Base-by-base conservation (phyloP, 2,329 filamentous ascomycete species). In the Sarocladium brachiariae region DNA sequence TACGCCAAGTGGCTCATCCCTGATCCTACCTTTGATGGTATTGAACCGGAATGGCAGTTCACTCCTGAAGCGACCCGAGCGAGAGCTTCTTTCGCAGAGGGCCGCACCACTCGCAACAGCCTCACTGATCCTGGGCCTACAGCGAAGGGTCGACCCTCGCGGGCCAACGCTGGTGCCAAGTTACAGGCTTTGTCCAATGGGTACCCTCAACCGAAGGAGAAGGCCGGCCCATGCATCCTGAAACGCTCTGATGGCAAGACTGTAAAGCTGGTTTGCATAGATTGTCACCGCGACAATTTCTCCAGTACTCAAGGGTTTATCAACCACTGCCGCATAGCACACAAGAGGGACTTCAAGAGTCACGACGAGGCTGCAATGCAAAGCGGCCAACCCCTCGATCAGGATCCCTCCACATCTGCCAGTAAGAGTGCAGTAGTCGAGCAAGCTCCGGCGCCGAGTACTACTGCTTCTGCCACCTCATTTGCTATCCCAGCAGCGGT, bases 301-400 rank as follows among this genome's bases (percentile, higher is more conserved):
- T 91, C 87, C 51, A 97, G 91, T 70, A 95, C 91, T 0, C 93
- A 97, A 67, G 93, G 93, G n/a, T 97, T 97, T 70, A 93, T 99
- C 71, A 99, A 99, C 63, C 93, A 99, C 65, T 97, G 92, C 65
- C 89, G 93, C 52, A 97, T 99, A 60, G 90, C 91, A 23, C 93
- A 99, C 70, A 87, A 86, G 64, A 80, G 89, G 53, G 90, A 95
- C 56, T 97, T 91, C 74, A 92, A 95, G 70, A 96, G 89, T 59
- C 93, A 99, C 62, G 92, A 97, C 66, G 89, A 91, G 61, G 93
- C 93, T 55, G 93, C 92, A 30, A 78, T 91, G 51, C 86, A 87
- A 53, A 95, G 89, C 59, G 93, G 93, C 49, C 84, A 91, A 57
- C 82, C 86, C 11, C 81, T 96, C 52, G 87, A 95, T 18, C 55